Evolutionary conservation across 108 stramenopile genomes (phyloP).

Genomic region (Craspedostauros australis): DNA sequence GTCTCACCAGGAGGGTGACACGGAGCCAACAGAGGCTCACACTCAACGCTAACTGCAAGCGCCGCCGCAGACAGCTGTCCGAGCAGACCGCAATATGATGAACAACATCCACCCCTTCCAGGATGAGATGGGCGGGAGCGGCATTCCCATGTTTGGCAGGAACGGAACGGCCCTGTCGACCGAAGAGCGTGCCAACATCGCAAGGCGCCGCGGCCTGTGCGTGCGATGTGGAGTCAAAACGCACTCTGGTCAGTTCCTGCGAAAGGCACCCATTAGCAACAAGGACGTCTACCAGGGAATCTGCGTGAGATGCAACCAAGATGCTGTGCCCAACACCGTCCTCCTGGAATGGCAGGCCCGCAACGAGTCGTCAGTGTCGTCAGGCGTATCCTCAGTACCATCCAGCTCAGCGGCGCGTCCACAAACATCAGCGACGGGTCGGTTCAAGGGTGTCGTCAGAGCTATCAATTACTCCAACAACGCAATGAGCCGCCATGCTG

Average conservation of each 20-base stretch:
- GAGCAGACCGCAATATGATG: too few species aligned
- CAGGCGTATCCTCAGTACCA: background rate
- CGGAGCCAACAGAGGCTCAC: too few species aligned
- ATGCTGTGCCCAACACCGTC: constrained; percentile 11
- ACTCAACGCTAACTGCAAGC: too few species aligned
- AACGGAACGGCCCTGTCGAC: constrained; percentile 23
- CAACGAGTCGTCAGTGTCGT: background rate
- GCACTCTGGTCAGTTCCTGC: constrained; percentile 15
- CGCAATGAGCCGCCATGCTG: too few species aligned
- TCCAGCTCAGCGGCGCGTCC: background rate
- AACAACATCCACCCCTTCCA: constrained; percentile 15
- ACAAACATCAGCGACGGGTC: background rate
- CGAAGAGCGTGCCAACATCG: constrained; percentile 25
- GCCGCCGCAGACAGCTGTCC: too few species aligned
- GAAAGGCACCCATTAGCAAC: constrained; percentile 15
- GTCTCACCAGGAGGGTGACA: too few species aligned
- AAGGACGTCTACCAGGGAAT: constrained; percentile 28
- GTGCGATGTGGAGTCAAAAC: constrained; percentile 30
- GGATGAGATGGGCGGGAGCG: constrained; percentile 22
- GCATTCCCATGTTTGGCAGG: constrained; percentile 29
- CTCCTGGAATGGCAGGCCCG: constrained; percentile 13
- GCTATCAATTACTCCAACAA: too few species aligned
- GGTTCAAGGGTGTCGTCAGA: background rate
- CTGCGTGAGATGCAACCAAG: constrained; percentile 27
- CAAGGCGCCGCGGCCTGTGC: constrained; percentile 23